Percentiles rank a stretch among this genome's conserved stretches.
These are phyloP conservation scores for Gossypium arboreum DNA, from an alignment of 345 rosid genomes.

Conservation along the genomic window DNA sequence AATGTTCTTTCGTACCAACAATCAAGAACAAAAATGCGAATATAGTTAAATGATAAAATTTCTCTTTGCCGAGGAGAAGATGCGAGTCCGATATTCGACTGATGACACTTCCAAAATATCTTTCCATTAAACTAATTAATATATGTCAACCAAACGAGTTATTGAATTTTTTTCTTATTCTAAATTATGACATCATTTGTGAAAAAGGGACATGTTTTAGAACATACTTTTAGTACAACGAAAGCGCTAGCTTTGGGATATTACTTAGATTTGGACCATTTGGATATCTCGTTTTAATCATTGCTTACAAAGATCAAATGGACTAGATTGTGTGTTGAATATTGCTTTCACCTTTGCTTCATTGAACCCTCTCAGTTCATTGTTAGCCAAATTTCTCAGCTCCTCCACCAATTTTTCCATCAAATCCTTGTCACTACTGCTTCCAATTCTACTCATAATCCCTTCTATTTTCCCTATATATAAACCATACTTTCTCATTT, in stretches of 20 bases:
- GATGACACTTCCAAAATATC: too few relatives aligned
- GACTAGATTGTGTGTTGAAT: not conserved
- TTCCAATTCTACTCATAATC: not conserved
- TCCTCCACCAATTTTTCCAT: slow-evolving; percentile 16
- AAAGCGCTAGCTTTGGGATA: not conserved
- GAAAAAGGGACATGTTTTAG: not conserved
- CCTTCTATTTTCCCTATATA: slow-evolving; percentile 45
- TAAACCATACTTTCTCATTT: slow-evolving; percentile 43
- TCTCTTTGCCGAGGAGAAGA: too few relatives aligned
- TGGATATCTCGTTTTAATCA: not conserved
- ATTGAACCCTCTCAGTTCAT: not conserved
- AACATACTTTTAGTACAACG: not conserved
- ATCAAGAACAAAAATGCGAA: too few relatives aligned
- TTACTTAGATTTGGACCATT: not conserved
- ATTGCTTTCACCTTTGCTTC: slow-evolving; percentile 17
- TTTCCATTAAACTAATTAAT: too few relatives aligned
- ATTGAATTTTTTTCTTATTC: not conserved
- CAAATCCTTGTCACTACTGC: not conserved
- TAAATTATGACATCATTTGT: too few relatives aligned
- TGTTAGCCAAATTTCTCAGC: slow-evolving; percentile 1
- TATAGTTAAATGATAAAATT: too few relatives aligned
- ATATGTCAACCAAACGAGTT: too few relatives aligned
- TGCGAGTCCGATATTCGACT: too few relatives aligned
- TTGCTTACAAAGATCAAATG: not conserved
- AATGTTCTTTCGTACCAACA: too few relatives aligned